Evolutionary conservation across 441 rosid genomes (phyloP).

Genomic region (Erysimum cheiri): DNA sequence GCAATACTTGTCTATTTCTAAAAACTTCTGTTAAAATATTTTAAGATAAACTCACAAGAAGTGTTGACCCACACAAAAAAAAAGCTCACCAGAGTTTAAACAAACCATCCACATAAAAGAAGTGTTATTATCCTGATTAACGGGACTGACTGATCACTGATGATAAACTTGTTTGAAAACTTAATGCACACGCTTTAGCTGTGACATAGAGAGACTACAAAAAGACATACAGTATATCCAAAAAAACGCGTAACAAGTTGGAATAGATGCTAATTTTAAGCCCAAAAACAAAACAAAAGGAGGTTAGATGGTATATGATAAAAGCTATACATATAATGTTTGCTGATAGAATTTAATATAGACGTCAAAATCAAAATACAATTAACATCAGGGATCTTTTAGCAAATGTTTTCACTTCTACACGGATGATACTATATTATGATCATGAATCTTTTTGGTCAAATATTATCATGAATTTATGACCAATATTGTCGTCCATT

Average conservation of each 20-base stretch:
- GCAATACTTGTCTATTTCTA: neutral
- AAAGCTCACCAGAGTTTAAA: neutral
- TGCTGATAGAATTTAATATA: neutral
- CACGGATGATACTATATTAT: neutral
- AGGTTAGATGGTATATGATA: too few relatives aligned
- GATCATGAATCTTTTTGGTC: neutral
- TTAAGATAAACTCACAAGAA: neutral
- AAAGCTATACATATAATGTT: neutral
- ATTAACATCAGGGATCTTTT: slow-evolving; percentile 7
- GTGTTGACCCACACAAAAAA: neutral
- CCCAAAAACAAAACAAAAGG: neutral
- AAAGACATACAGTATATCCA: too few relatives aligned
- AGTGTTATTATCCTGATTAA: neutral
- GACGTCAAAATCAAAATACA: slow-evolving; percentile 5
- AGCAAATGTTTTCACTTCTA: slow-evolving; percentile 11
- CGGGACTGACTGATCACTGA: neutral
- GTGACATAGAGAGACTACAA: neutral
- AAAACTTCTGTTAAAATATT: neutral
- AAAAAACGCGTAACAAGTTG: neutral
- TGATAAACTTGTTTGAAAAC: neutral
- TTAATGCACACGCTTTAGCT: neutral
- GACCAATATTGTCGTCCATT: slow-evolving; percentile 21
- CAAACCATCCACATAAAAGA: neutral
- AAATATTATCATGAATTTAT: slow-evolving; percentile 9
- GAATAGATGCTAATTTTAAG: neutral